Conservation (phyloP, 139 green algal species). For the Coccomyxa sp. region DNA sequence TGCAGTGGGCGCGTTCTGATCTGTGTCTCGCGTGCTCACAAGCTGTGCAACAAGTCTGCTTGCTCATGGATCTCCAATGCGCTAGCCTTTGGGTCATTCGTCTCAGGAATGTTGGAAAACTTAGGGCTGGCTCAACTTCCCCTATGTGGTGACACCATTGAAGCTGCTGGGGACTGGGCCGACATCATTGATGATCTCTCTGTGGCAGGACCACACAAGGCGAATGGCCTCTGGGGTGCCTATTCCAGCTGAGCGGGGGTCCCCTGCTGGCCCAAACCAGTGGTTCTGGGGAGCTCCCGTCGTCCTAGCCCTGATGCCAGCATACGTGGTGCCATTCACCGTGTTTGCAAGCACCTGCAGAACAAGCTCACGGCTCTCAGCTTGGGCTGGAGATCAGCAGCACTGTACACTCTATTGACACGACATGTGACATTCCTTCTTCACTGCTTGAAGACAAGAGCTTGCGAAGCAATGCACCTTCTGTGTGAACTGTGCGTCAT, state of each 20-base stretch:
- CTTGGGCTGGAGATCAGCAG: neutral
- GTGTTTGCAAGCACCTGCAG: conserved; percentile 80
- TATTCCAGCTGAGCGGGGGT: conserved; percentile 92
- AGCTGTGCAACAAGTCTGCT: too few relatives aligned
- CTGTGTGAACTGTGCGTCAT: conserved; percentile 46
- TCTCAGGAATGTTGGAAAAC: too few relatives aligned
- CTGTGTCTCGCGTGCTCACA: too few relatives aligned
- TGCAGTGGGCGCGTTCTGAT: too few relatives aligned
- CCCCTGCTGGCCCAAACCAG: conserved; percentile 95
- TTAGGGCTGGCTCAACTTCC: too few relatives aligned
- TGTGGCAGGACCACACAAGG: conserved; percentile 94
- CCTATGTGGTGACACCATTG: neutral
- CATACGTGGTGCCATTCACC: conserved; percentile 98
- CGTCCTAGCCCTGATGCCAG: conserved; percentile 80
- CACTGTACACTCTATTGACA: neutral
- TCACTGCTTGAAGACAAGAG: neutral
- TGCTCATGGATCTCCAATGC: too few relatives aligned
- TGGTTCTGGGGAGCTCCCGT: conserved; percentile 98
- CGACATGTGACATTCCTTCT: neutral
- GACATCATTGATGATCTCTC: conserved; percentile 81
- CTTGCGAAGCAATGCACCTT: neutral
- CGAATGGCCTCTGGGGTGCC: conserved; percentile 93
- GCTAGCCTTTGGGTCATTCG: too few relatives aligned
- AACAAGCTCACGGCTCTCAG: neutral
- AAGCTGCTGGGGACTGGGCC: conserved; percentile 43